Conservation (phyloP, 176 grass and related monocot species). For the Eragrostis nindensis region DNA sequence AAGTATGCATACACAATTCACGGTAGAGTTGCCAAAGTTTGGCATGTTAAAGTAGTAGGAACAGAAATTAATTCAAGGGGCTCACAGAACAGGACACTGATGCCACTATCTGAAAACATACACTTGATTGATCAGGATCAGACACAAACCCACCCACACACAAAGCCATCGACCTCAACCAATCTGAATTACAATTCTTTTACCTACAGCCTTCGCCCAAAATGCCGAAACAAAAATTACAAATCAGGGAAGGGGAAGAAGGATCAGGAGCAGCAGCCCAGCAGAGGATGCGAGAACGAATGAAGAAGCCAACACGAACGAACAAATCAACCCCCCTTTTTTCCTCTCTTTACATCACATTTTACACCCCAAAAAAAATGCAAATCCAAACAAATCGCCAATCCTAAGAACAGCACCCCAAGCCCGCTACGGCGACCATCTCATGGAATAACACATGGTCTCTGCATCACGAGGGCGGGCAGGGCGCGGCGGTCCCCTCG, state of each 20-base stretch:
- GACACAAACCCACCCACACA: slow-evolving; percentile 38
- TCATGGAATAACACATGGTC: slow-evolving; percentile 7
- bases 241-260: slow-evolving; percentile 53
- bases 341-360: slow-evolving; percentile 18
- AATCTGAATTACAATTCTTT: slow-evolving; percentile 58
- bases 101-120: slow-evolving; percentile 11
- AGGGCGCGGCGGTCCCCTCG: slow-evolving; percentile 44
- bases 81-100: background rate
- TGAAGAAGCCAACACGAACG: slow-evolving; percentile 35
- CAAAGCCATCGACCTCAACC: slow-evolving; percentile 49
- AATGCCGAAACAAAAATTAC: slow-evolving; percentile 50
- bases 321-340: slow-evolving; percentile 30
- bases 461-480: slow-evolving; percentile 43
- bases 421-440: slow-evolving; percentile 20
- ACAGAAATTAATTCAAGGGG: background rate
- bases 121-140: slow-evolving; percentile 26
- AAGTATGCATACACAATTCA: background rate
- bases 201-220: slow-evolving; percentile 64
- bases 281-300: slow-evolving; percentile 45
- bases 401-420: slow-evolving; percentile 40
- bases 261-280: slow-evolving; percentile 9
- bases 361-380: slow-evolving; percentile 50
- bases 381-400: slow-evolving; percentile 41
- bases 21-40: background rate
- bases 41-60: background rate